Conservation (phyloP, 768 basidiomycete species). For the Phylloporus sp. region DNA sequence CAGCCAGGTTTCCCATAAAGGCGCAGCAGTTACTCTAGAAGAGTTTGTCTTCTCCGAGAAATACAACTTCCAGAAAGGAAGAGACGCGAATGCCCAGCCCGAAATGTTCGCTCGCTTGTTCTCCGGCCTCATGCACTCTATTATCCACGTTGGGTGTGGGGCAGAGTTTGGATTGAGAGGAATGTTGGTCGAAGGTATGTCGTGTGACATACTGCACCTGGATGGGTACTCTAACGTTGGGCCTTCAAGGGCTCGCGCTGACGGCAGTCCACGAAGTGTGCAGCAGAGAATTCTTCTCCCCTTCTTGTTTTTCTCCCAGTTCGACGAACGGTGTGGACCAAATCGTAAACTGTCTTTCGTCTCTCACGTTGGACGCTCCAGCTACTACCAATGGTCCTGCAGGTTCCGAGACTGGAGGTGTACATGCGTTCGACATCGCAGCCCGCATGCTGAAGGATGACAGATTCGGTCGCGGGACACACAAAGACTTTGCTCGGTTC, state of each 20-base stretch:
- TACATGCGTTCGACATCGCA: conserved; percentile 45
- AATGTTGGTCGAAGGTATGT: conserved; percentile 54
- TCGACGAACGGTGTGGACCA: not conserved
- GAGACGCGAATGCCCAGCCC: conserved; percentile 29
- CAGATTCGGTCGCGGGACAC: conserved; percentile 18
- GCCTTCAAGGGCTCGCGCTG: conserved; percentile 23
- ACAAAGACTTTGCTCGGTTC: conserved; percentile 22
- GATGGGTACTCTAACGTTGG: not conserved
- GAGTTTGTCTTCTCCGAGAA: conserved; percentile 30
- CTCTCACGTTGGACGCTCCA: conserved; percentile 6
- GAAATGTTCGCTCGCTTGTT: conserved; percentile 50
- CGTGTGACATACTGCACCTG: too few relatives aligned
- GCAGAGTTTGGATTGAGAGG: conserved; percentile 60
- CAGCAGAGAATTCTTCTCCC: conserved; percentile 31
- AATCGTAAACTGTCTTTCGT: conserved; percentile 2
- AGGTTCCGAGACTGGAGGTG: conserved; percentile 2
- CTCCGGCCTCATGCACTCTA: conserved; percentile 51
- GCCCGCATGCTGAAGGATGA: conserved; percentile 49
- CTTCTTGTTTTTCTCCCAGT: conserved; percentile 7
- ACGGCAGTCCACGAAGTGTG: conserved; percentile 28
- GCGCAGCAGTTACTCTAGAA: conserved; percentile 17
- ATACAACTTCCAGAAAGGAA: conserved; percentile 20
- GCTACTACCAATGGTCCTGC: not conserved
- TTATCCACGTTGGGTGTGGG: conserved; percentile 61
- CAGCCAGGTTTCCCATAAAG: conserved; percentile 13